phyloP scores from a whole-genome alignment of 345 rosid species.

The Salix caprea region DNA sequence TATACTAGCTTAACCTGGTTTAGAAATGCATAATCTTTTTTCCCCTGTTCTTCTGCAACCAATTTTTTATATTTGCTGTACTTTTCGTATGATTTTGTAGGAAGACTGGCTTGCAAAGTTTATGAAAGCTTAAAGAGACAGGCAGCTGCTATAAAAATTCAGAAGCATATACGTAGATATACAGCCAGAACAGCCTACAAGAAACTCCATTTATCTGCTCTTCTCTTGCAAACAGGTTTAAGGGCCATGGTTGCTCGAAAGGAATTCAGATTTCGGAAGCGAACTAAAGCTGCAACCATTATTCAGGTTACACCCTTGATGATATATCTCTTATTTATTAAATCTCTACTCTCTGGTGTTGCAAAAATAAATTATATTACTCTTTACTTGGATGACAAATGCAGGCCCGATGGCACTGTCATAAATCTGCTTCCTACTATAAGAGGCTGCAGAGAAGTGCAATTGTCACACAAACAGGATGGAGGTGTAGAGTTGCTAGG shows the following conservation, averaged over 20 bases:
- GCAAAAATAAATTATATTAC: neutral
- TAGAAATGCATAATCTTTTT: neutral
- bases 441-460: constrained; percentile 59
- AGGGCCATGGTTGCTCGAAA: constrained; percentile 66
- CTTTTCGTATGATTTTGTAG: constrained; percentile 30
- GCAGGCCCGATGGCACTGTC: constrained; percentile 72
- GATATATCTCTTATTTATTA: neutral
- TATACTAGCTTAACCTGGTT: neutral
- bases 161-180: constrained; percentile 52
- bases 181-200: constrained; percentile 50
- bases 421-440: constrained; percentile 47
- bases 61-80: neutral
- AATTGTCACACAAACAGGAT: constrained; percentile 58
- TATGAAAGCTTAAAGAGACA: constrained; percentile 42
- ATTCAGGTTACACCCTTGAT: constrained; percentile 45
- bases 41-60: neutral
- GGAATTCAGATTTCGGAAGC: constrained; percentile 53
- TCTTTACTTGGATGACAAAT: constrained; percentile 10
- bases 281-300: constrained; percentile 59
- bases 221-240: constrained; percentile 57
- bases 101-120: constrained; percentile 57
- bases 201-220: constrained; percentile 45
- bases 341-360: neutral
- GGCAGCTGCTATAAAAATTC: constrained; percentile 69
- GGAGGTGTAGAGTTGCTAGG: constrained; percentile 71